Base-by-base conservation (phyloP, 345 rosid genomes). In the Euphorbia tirucalli region DNA sequence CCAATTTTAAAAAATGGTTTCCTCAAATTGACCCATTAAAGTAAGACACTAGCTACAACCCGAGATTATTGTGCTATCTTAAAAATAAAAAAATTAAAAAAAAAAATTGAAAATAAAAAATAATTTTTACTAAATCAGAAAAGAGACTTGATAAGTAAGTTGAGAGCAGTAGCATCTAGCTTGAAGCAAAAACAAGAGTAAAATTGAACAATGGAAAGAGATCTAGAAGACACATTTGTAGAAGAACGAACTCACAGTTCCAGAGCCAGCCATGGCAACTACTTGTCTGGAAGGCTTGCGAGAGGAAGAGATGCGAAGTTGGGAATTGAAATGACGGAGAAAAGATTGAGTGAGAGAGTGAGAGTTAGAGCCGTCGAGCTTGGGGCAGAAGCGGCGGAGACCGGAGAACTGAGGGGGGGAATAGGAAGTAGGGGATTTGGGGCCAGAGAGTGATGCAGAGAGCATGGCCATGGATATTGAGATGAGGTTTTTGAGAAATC, bases 181-280 rank as follows among this genome's bases (percentile, higher is more conserved):
- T n/a, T n/a, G n/a, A n/a, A n/a, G n/a, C n/a, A n/a, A n/a, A n/a
- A n/a, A n/a, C n/a, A n/a, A n/a, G n/a, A n/a, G n/a, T n/a, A 25
- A 25, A 41, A 16, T 70, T 21, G 15, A 57, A 70, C 30, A 59
- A 1, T 28, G 70, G 61, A 69, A 25, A 61, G n/a, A 59, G 25
- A 61, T 52, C 68, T 39, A 14, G 67, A 28, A 58, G 41, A 22
- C 27, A 58, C 41, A 41, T n/a, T 25, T 61, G 28, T n/a, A 62
- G 43, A 43, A 39, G 21, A 61, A 41, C 10, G 28, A 65, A 60
- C 44, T 46, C 71, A 90, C 99, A 90, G 86, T 93, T 81, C 97
- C 97, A 66, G 93, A 83, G 77, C 96, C 91, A 43, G 99, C 96
- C 96, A 93, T 93, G 72, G 97, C 87, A 49, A 87, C 84, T 66